Conservation (phyloP, 2,329 filamentous ascomycete genomes). For the Aspergillus terreus region DNA sequence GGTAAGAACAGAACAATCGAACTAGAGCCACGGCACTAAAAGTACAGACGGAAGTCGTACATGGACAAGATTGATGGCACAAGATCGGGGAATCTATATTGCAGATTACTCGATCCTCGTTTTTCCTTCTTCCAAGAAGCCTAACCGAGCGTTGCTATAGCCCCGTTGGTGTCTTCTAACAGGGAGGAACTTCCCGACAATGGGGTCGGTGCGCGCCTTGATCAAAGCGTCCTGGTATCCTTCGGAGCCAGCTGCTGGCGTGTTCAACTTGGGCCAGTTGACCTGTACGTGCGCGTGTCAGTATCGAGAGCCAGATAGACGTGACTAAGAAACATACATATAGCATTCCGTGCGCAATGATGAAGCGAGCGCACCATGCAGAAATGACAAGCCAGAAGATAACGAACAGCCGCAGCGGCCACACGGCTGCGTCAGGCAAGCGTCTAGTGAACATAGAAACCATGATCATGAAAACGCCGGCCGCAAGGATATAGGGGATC, state of each 20-base stretch:
- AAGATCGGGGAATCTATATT: not conserved
- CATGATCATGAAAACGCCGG: slow-evolving; percentile 78
- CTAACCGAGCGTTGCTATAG: slow-evolving; percentile 74
- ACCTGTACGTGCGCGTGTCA: slow-evolving; percentile 55
- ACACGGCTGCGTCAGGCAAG: slow-evolving; percentile 68
- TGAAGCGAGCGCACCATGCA: slow-evolving; percentile 70
- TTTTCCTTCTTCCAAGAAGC: slow-evolving; percentile 93
- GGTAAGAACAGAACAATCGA: slow-evolving; percentile 9
- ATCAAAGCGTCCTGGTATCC: slow-evolving; percentile 82
- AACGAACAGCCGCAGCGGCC: slow-evolving; percentile 78
- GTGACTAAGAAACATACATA: slow-evolving; percentile 64
- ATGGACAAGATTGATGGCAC: not conserved
- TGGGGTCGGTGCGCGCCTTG: slow-evolving; percentile 74
- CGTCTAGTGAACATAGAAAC: slow-evolving; percentile 70
- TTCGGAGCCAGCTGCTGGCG: slow-evolving; percentile 78
- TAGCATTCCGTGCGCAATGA: slow-evolving; percentile 80
- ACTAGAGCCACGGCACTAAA: slow-evolving; percentile 2
- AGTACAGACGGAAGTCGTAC: not conserved
- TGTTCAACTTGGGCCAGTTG: slow-evolving; percentile 97
- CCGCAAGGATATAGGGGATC: slow-evolving; percentile 86
- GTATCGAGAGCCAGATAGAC: not conserved
- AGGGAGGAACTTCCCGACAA: slow-evolving; percentile 71
- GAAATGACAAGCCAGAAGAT: slow-evolving; percentile 71
- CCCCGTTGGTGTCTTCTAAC: slow-evolving; percentile 69
- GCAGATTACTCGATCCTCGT: slow-evolving; percentile 75